A percentile compares a stretch with the other conserved stretches of the same genome.
These are phyloP conservation scores for Rutstroemia sp. DNA, from an alignment of 2,329 filamentous ascomycete genomes.

Conservation along the genomic window DNA sequence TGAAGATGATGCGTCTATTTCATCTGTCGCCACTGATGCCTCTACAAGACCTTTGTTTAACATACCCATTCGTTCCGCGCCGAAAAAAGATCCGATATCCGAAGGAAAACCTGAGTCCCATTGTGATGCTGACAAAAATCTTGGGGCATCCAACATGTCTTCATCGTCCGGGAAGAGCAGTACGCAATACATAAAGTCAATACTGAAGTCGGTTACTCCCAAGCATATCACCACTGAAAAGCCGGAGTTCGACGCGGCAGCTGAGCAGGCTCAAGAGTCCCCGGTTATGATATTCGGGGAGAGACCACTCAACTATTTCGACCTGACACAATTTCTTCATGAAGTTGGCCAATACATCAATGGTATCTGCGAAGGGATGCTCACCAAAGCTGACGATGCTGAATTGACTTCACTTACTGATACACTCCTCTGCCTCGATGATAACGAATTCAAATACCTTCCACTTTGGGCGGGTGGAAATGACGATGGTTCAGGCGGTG, in stretches of 20 bases:
- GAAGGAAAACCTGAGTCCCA: not conserved
- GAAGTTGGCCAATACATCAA: constrained; percentile 9
- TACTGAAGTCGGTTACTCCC: no score
- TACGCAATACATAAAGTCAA: no score
- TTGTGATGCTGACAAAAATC: not conserved
- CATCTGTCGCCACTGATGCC: not conserved
- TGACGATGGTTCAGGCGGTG: constrained; percentile 43
- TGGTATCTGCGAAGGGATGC: not conserved
- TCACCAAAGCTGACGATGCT: constrained; percentile 2
- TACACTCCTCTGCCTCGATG: constrained; percentile 43
- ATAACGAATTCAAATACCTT: constrained; percentile 53
- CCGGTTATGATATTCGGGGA: no score
- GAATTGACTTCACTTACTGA: constrained; percentile 26
- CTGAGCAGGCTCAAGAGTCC: no score
- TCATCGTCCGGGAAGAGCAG: not conserved
- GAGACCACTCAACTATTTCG: constrained; percentile 8
- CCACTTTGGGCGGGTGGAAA: constrained; percentile 58
- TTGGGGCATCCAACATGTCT: not conserved
- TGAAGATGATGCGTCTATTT: not conserved
- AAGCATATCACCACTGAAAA: no score
- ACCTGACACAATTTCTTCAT: constrained; percentile 5
- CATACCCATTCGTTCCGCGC: not conserved
- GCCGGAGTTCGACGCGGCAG: no score
- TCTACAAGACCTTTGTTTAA: not conserved
- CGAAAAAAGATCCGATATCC: not conserved